Base-by-base conservation (phyloP, 2,329 filamentous ascomycete genomes). In the Botrytis fabae region DNA sequence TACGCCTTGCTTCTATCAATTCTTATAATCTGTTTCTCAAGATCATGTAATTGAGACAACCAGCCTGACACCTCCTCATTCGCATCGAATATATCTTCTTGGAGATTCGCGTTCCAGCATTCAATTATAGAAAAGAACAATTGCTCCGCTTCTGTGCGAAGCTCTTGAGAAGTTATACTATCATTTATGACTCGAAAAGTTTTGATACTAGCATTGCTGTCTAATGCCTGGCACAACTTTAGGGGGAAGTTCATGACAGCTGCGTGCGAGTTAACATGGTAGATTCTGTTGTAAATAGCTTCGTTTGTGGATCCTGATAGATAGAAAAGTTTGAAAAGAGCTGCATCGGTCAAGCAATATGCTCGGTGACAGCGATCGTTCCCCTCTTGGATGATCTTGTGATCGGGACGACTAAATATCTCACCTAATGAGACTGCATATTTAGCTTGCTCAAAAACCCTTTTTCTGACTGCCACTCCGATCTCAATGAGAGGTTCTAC, bases 51-150 rank as follows among this genome's bases (percentile, higher is more conserved):
- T 18, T 16, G 20, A 7, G 20, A 35, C 2, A 48, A 12, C 6
- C 9, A 65, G 22, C 5, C 10, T 25, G 3, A 25, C 1, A 28
- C 12, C 3, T 25, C 20, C 40, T 22, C 9, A 28, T 20, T 46
- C 2, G 18, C 16, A 7, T 32, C 28, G 8, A 48, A 65, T 2
- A 35, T 20, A 20, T 65, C 20, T 6, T 10, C 0, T 22, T 7
- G 12, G 0, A 0, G 9, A 48, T 2, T 25, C 12, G 12, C 8
- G 1, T 9, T 46, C 20, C 42, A 46, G 10, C 22, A 25, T 8
- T 0, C 0, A 1, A 18, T 5, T 1, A 65, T 14, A 14, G 42
- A 48, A 35, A 25, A 14, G 0, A n/a, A n/a, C 4, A n/a, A 54
- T n/a, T n/a, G 25, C 5, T n/a, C 25, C 25, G 48, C 48, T 54